These are phyloP conservation scores for Chaetomium fimeti DNA, from an alignment of 495 filamentous ascomycete genomes.

Conservation along the genomic window DNA sequence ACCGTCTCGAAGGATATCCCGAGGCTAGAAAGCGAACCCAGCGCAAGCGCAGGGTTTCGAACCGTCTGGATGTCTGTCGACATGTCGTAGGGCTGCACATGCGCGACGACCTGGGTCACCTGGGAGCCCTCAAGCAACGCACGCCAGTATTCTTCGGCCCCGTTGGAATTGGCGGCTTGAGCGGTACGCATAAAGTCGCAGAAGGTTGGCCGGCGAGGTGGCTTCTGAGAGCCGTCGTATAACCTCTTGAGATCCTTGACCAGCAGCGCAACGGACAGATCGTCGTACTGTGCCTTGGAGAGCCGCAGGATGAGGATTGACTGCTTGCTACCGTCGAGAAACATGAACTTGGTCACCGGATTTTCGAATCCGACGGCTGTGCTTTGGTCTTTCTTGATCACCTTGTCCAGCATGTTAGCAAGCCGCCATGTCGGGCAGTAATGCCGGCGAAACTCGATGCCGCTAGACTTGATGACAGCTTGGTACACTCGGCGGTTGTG, in stretches of 20 bases:
- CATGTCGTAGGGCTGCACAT: slow-evolving; percentile 39
- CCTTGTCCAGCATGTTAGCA: slow-evolving; percentile 36
- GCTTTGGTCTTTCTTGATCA: slow-evolving; percentile 44
- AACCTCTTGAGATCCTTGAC: slow-evolving; percentile 46
- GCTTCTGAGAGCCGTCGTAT: slow-evolving; percentile 39
- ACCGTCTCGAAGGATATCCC: slow-evolving; percentile 44
- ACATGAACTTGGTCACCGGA: slow-evolving; percentile 49
- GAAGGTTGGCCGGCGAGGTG: slow-evolving; percentile 40
- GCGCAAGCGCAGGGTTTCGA: slow-evolving; percentile 36
- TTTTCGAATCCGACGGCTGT: slow-evolving; percentile 39
- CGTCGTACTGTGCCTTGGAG: slow-evolving; percentile 50
- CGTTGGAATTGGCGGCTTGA: slow-evolving; percentile 36
- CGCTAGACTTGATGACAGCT: slow-evolving; percentile 42
- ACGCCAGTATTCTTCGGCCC: slow-evolving; percentile 45
- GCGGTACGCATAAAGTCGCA: slow-evolving; percentile 45
- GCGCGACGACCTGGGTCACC: slow-evolving; percentile 46
- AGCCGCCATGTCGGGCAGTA: slow-evolving; percentile 47
- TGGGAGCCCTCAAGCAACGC: slow-evolving; percentile 41
- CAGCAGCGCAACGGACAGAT: slow-evolving; percentile 42
- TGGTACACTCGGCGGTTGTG: slow-evolving; percentile 47
- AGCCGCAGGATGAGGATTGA: slow-evolving; percentile 46
- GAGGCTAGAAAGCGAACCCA: slow-evolving; percentile 37
- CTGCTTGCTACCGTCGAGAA: slow-evolving; percentile 48
- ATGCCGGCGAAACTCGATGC: slow-evolving; percentile 43
- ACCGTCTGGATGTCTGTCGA: slow-evolving; percentile 39